Evolutionary conservation across 192 early-diverging fungal species (phyloP).

Genomic region (Umbelopsis vinacea): DNA sequence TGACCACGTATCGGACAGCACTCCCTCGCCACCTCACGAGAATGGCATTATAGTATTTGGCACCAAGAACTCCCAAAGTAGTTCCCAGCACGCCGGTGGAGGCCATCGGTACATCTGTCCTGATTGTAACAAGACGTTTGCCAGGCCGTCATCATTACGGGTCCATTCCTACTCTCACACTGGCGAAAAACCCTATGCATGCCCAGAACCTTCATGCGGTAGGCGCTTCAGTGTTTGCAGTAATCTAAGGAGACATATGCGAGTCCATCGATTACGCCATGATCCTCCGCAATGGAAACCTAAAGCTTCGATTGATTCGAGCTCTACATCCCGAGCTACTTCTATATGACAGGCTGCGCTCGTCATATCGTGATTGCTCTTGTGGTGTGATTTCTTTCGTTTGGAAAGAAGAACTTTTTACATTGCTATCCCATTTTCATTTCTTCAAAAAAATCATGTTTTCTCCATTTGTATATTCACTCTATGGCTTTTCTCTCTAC

Average conservation of each 20-base stretch:
- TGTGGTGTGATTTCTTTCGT: too few relatives aligned
- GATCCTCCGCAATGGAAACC: constrained; percentile 22
- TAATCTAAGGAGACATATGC: constrained; percentile 23
- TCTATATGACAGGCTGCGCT: constrained; percentile 20
- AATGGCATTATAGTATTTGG: constrained; percentile 6
- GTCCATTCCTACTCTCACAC: constrained; percentile 21
- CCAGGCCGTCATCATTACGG: constrained; percentile 2
- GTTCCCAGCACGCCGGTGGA: neutral
- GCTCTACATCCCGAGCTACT: constrained; percentile 7
- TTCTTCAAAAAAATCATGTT: too few relatives aligned
- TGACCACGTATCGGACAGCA: neutral
- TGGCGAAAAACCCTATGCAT: constrained; percentile 13
- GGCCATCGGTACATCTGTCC: constrained; percentile 2
- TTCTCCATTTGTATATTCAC: constrained; percentile 3
- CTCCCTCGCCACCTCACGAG: neutral
- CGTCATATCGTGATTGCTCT: neutral
- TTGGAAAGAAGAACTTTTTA: neutral
- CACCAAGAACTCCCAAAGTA: neutral
- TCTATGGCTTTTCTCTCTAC: neutral
- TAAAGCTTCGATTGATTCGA: constrained; percentile 21
- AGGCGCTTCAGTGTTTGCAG: constrained; percentile 21
- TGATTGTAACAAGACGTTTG: constrained; percentile 12
- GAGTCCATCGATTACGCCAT: constrained; percentile 23
- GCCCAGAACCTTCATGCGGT: constrained; percentile 11
- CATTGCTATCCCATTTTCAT: neutral